Percentiles rank a stretch among this genome's conserved stretches.
These are phyloP conservation scores for Erigeron philadelphicus DNA, from an alignment of 140 eudicot species.

Conservation along the genomic window DNA sequence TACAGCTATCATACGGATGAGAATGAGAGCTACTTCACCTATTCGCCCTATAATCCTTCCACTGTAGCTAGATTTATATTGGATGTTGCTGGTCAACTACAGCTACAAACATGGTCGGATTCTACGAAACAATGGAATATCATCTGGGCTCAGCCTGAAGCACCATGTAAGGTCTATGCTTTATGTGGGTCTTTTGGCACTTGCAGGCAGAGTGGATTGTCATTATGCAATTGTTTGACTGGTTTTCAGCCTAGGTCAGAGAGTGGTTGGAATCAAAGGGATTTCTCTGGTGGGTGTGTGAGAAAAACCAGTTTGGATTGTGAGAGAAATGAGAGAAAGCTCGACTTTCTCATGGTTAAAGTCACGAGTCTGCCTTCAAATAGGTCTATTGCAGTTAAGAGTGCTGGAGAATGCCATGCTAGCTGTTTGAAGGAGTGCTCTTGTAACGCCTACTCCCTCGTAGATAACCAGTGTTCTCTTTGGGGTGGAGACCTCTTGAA, in stretches of 20 bases:
- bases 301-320: conserved; percentile 39
- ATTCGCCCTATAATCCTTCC: conserved; percentile 30
- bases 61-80: conserved; percentile 36
- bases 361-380: conserved; percentile 29
- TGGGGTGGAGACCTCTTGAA: conserved; percentile 46
- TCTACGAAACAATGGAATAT: conserved; percentile 37
- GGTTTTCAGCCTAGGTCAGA: conserved; percentile 42
- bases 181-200: conserved; percentile 59
- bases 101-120: conserved; percentile 41
- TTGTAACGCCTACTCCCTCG: conserved; percentile 43
- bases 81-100: conserved; percentile 53
- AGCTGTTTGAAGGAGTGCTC: conserved; percentile 32
- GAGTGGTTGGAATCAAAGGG: conserved; percentile 36
- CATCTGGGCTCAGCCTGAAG: conserved; percentile 55
- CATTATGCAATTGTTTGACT: conserved; percentile 50
- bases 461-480: conserved; percentile 23
- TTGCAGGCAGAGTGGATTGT: conserved; percentile 31
- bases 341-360: conserved; percentile 26
- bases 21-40: conserved; percentile 60
- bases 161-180: conserved; percentile 49
- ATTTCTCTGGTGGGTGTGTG: conserved; percentile 55
- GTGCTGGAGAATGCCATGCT: conserved; percentile 29
- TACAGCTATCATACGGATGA: conserved; percentile 43
- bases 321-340: conserved; percentile 15
- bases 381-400: conserved; percentile 21